phyloP scores from a whole-genome alignment of 352 stramenopile species.

The Globisporangium alternatum region DNA sequence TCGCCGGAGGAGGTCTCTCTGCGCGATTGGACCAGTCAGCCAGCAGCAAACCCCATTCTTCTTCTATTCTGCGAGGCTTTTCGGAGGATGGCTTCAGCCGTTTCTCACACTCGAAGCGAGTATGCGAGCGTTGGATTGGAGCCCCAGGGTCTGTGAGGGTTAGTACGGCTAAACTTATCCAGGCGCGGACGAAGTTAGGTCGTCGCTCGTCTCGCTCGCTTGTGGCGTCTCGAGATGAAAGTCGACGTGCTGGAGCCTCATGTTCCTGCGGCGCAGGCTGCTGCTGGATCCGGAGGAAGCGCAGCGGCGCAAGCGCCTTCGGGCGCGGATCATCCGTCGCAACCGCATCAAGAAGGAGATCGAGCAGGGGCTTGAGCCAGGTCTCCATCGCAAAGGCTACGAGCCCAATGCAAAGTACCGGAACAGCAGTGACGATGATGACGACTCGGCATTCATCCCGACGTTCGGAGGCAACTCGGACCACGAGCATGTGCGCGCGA shows the following conservation, averaged over 20 bases:
- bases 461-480: slow-evolving; percentile 21
- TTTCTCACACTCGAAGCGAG: slow-evolving; percentile 9
- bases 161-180: slow-evolving; percentile 9
- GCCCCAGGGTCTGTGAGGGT: background rate
- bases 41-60: background rate
- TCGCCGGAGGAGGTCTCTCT: slow-evolving; percentile 5
- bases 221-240: slow-evolving; percentile 5
- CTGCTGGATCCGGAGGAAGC: slow-evolving; percentile 57
- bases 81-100: slow-evolving; percentile 6
- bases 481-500: background rate
- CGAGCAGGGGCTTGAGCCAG: slow-evolving; percentile 36
- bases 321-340: slow-evolving; percentile 51
- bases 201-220: slow-evolving; percentile 9
- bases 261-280: slow-evolving; percentile 51
- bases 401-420: background rate
- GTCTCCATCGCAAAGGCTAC: slow-evolving; percentile 24
- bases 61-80: slow-evolving; percentile 8
- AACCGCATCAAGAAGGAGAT: slow-evolving; percentile 65
- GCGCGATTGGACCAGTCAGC: slow-evolving; percentile 10
- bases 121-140: background rate
- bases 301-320: slow-evolving; percentile 34
- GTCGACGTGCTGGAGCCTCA: slow-evolving; percentile 16
- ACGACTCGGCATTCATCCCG: slow-evolving; percentile 11
- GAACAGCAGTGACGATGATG: background rate
- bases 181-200: background rate